Evolutionary conservation across 148 eudicot genomes (phyloP), one percentile per base, ranked within the genome.

Genomic region (Chenopodium suecicum): DNA sequence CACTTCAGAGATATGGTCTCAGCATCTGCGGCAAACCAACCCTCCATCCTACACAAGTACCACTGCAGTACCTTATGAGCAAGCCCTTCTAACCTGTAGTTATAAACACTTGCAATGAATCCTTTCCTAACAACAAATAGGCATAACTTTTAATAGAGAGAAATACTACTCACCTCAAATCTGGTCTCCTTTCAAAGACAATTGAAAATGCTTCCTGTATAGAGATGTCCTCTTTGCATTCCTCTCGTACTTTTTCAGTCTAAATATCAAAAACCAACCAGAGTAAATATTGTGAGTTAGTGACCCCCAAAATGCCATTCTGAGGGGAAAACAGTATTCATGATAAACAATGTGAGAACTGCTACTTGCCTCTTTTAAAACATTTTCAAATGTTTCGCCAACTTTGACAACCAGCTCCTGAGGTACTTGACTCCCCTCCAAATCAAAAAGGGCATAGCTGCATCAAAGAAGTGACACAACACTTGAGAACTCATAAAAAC

Each of bases 1-100:
- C 89, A 73, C 85, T 91, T 91, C 47, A 93, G 88, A 37, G 99
- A 97, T 71, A 97, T 97, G 47, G 98, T 94, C 81, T 92, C 99
- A 75, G 99, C 93, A 91, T 97, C 99, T 56, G 99, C 93, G 67
- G 99, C 95, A 87, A 94, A 94, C 99, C 99, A 97, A 56, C 99
- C 99, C 88, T 97, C 99, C 99, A 97, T 97, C 89, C 99, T 88
- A 89, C 99, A 97, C 41, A 97, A 89, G 91, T 97, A 97, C 99
- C 99, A 97, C 88, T 97, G 99, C 83, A 97, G 83, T 82, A 97
- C 99, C 88, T 92, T 97, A 83, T 97, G 90, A 75, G 92, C 86
- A 87, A 97, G 88, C 70, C 98, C 99, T 78, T 94, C 97, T 86
- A 92, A 87, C 94, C 98, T 95, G 87, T 75, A 92, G 72, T 54